These are phyloP conservation scores for Solanum lycopersicoides DNA, from an alignment of 257 asterid genomes.

Conservation along the genomic window DNA sequence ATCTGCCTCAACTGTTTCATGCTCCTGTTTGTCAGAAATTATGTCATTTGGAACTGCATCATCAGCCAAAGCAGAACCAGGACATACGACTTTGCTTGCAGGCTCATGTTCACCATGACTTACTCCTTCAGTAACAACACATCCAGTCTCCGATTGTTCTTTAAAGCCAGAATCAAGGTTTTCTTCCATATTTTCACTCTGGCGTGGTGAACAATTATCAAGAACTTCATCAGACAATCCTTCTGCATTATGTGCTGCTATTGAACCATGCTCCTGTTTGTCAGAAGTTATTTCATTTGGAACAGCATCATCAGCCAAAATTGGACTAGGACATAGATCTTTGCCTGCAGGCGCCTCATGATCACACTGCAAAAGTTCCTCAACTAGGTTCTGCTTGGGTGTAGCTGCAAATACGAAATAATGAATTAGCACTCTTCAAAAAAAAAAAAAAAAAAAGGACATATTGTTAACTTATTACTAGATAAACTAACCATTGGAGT, in stretches of 20 bases:
- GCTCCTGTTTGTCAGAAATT: neutral
- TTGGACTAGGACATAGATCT: neutral
- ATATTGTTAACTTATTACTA: neutral
- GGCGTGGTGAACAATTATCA: neutral
- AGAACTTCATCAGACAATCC: neutral
- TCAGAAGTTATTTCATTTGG: neutral
- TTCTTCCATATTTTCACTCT: neutral
- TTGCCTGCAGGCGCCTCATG: neutral
- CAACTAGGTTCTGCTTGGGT: neutral
- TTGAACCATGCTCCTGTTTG: neutral
- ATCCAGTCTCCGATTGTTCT: neutral
- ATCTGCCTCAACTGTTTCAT: neutral
- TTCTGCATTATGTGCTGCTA: neutral
- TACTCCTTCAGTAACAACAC: neutral
- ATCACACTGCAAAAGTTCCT: neutral
- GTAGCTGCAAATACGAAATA: neutral
- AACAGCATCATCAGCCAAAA: neutral
- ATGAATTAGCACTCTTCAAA: neutral
- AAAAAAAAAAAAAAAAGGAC: neutral
- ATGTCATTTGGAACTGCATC: neutral
- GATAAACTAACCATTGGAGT: slow-evolving; percentile 14
- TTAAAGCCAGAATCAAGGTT: neutral
- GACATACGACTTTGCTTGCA: neutral
- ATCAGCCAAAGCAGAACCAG: neutral
- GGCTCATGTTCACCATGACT: neutral